Percentiles rank a stretch among this genome's conserved stretches.
Conservation (phyloP, 306 rosid genomes). For the Corylus avellana region DNA sequence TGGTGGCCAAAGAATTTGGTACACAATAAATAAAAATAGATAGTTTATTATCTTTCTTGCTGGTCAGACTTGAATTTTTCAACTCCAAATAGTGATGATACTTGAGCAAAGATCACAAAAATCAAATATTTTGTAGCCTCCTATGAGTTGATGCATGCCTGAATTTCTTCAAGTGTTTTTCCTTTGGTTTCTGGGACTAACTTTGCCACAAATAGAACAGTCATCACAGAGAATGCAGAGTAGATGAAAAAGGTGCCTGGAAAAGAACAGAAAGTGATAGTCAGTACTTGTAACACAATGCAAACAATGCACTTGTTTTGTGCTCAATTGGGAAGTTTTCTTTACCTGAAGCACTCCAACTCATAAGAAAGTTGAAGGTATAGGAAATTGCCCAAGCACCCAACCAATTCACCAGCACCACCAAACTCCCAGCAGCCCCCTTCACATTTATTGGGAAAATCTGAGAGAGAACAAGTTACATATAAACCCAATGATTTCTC, state of each 20-base stretch:
- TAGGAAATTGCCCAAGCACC: slow-evolving; percentile 86
- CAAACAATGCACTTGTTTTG: not conserved
- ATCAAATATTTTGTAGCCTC: not conserved
- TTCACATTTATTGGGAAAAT: slow-evolving; percentile 78
- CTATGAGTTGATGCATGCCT: slow-evolving; percentile 55
- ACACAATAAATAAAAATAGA: not conserved
- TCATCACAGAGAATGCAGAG: slow-evolving; percentile 60
- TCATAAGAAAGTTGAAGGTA: slow-evolving; percentile 78
- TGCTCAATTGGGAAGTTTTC: not conserved
- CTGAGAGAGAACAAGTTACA: slow-evolving; percentile 39
- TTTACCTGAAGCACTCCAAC: slow-evolving; percentile 74
- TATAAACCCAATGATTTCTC: not conserved
- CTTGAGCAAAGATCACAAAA: slow-evolving; percentile 1
- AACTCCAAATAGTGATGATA: slow-evolving; percentile 5
- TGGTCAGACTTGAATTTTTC: not conserved
- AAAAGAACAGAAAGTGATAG: slow-evolving; percentile 9
- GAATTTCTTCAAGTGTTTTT: slow-evolving; percentile 87
- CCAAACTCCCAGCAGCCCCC: slow-evolving; percentile 83
- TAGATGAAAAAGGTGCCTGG: slow-evolving; percentile 75
- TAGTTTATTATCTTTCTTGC: not conserved
- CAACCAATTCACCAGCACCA: slow-evolving; percentile 70
- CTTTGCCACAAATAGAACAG: slow-evolving; percentile 69
- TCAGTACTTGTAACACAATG: not conserved
- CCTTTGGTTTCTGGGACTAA: slow-evolving; percentile 94
- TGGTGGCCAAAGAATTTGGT: slow-evolving; percentile 23